Base-by-base conservation (phyloP, 805 yeast genomes). In the Candida berthetii region DNA sequence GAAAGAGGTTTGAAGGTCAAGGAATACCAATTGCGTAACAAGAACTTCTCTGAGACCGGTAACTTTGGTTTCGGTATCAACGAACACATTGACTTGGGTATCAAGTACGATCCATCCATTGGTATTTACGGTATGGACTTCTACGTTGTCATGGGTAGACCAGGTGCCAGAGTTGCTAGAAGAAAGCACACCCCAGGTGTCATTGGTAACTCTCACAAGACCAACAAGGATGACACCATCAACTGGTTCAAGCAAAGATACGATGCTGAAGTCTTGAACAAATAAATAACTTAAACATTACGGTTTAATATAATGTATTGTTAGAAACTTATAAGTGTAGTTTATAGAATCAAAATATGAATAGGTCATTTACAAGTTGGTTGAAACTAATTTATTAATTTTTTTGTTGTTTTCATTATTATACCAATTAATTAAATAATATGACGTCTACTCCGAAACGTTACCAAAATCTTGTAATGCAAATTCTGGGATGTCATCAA, bases 81-180 rank as follows among this genome's bases (percentile, higher is more conserved):
- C 62, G 99, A 93, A 82, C 99, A 93, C 83, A 93, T 93, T 66
- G 99, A 93, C 75, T 84, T 93, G 73, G 99, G 99, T 82, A 93
- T 93, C 85, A 93, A 93, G 82, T 93, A 93, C 80, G 99, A 93
- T 76, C 99, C 99, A 75, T 81, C 86, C 68, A 93, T 93, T 67
- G 98, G 98, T 73, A 93, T 93, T 72, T 93, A 91, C 93, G 99
- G 99, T 84, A 93, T 85, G 95, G 99, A 93, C 78, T 93, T 93
- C 88, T 93, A 90, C 90, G 89, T 93, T 69, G 96, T 91, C 68
- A 78, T 93, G 79, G 97, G 96, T 73, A 91, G 99, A 80, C 93
- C 96, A 69, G 99, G 99, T 78, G 84, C 81, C 80, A 87, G 99
- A 80, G 86, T 93, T 63, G 81, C 98, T 66, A 91, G 98, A 82